Evolutionary conservation across 441 rosid species (phyloP).

Genomic region (Corymbia calophylla): DNA sequence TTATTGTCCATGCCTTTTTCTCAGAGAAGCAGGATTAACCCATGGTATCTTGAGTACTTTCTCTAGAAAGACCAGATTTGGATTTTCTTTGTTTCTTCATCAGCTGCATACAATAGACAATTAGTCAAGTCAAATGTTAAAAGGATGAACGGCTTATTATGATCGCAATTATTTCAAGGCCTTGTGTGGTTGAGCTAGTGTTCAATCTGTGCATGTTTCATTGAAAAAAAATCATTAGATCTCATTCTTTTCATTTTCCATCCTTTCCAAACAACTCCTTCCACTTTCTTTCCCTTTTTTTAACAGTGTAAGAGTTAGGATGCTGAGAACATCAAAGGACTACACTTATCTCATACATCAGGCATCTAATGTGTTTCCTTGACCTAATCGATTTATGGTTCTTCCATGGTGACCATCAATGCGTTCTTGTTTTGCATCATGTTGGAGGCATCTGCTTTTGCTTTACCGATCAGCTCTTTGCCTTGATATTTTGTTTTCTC

Average conservation of each 20-base stretch:
- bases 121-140: background rate
- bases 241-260: background rate
- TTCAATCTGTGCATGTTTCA: background rate
- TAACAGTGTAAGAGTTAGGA: background rate
- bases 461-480: background rate
- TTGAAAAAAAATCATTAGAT: background rate
- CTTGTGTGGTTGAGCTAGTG: background rate
- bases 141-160: background rate
- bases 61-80: background rate
- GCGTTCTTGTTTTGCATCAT: background rate
- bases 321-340: background rate
- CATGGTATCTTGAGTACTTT: background rate
- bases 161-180: background rate
- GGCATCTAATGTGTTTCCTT: background rate
- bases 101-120: background rate
- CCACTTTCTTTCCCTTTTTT: background rate
- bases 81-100: background rate
- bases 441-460: background rate
- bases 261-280: background rate
- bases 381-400: background rate
- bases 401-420: background rate
- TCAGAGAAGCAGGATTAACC: background rate
- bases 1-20: background rate
- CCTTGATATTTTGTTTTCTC: background rate
- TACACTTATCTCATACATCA: background rate